A percentile compares a stretch with the other conserved stretches of the same genome.
Evolutionary conservation across 2,329 filamentous ascomycete genomes (phyloP).

Genomic region (Didymellaceae sp.): DNA sequence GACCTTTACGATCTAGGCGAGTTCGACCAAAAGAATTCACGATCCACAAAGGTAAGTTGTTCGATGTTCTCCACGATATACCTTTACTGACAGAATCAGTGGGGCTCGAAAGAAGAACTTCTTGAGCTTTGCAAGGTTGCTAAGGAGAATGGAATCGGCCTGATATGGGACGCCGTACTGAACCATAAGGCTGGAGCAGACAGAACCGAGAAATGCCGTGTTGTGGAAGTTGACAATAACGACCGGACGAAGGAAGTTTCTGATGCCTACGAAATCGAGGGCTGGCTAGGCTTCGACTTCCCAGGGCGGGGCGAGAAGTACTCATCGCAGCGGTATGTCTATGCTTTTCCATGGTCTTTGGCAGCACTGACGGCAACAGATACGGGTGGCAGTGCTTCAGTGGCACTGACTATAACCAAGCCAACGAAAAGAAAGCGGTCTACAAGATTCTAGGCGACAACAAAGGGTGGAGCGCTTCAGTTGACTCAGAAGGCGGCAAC

Average conservation of each 20-base stretch:
- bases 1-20: conserved; percentile 75
- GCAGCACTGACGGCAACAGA: no score
- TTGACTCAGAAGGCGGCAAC: conserved; percentile 71
- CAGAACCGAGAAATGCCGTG: conserved; percentile 65
- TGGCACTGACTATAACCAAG: conserved; percentile 70
- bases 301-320: conserved; percentile 66
- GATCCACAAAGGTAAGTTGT: conserved; percentile 70
- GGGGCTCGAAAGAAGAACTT: conserved; percentile 70
- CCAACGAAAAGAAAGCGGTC: conserved; percentile 64
- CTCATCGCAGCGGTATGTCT: conserved; percentile 62
- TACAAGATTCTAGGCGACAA: conserved; percentile 69
- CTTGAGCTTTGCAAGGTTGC: conserved; percentile 60
- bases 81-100: no score
- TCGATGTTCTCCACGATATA: no score
- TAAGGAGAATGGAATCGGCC: conserved; percentile 59
- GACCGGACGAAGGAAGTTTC: conserved; percentile 64
- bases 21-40: conserved; percentile 72
- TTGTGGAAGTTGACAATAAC: conserved; percentile 67
- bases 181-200: conserved; percentile 77
- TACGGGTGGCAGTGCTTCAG: conserved; percentile 73
- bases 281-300: conserved; percentile 73
- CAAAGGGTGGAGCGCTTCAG: conserved; percentile 69
- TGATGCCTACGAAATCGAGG: conserved; percentile 67
- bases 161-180: conserved; percentile 74
- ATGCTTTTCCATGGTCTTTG: no score